Base-by-base conservation (phyloP, 305 asterid genomes). In the Fraxinus albicans region DNA sequence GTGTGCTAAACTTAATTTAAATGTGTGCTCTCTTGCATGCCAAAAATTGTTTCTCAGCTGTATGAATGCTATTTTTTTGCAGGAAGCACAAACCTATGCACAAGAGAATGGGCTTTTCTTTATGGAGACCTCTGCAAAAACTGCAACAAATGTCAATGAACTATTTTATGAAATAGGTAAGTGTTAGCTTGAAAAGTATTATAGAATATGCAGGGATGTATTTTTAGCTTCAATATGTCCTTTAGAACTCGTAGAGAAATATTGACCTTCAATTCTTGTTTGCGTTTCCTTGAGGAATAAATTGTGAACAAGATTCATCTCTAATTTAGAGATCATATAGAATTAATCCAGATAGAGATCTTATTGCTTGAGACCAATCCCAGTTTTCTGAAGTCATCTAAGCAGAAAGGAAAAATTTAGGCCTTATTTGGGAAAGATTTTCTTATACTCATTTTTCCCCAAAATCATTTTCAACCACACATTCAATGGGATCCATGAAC, bases 91-190 rank as follows among this genome's bases (percentile, higher is more conserved):
- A 86, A 75, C 89, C 35, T 93, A 93, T 86, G 94, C 94, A 19
- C 86, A 89, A 77, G 92, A 90, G 85, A 93, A 93, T 86, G 94
- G 93, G 35, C 97, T 92, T 77, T 92, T 92, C 91, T 92, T 89
- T 78, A 77, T 91, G 88, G 97, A 92, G 87, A 93, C 97, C 80
- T 93, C 97, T 79, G 95, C 97, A 79, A 93, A 91, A 87, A 78
- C 92, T 67, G 93, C 95, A 81, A 81, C 88, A 19, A 91, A 93
- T 83, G 97, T 93, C 86, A 93, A 93, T 73, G 95, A 93, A 73
- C 42, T 90, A 74, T 93, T 93, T 83, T 86, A 90, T 72, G 96
- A 92, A 84, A 92, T 92, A 84, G 94, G 96, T 92, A 88, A 82
- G 31, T 65, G 76, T 33, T 72, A 8, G 34, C 77, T 19, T 23